Evolutionary conservation across 768 basidiomycete species (phyloP).

Genomic region (Daedaleopsis nitida): DNA sequence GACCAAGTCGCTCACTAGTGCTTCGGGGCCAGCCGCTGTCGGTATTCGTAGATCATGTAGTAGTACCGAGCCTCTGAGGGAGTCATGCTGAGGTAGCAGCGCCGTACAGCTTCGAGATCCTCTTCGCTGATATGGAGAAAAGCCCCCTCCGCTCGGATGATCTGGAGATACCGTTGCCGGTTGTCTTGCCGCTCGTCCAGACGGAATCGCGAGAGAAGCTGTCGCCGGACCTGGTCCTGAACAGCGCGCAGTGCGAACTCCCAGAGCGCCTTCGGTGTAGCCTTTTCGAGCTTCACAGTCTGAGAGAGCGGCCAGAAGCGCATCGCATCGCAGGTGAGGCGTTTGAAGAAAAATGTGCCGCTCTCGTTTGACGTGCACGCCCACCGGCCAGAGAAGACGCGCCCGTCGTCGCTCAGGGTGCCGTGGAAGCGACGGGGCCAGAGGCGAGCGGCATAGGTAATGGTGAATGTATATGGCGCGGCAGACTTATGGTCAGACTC

Average conservation of each 20-base stretch:
- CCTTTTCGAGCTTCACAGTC: constrained; percentile 14
- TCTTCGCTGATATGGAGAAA: not conserved
- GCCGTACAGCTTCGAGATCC: not conserved
- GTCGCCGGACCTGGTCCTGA: constrained; percentile 23
- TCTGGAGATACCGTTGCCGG: constrained; percentile 4
- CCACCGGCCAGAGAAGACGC: constrained; percentile 30
- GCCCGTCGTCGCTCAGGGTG: constrained; percentile 18
- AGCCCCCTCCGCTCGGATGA: constrained; percentile 1
- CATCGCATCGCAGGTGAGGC: constrained; percentile 29
- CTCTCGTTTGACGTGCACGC: constrained; percentile 14
- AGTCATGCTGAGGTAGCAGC: constrained; percentile 12
- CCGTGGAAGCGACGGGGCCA: constrained; percentile 28
- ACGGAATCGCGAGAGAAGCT: constrained; percentile 23
- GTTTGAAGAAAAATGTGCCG: constrained; percentile 31
- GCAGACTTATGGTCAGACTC: not conserved
- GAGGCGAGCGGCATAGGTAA: constrained; percentile 28
- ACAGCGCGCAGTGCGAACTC: constrained; percentile 32
- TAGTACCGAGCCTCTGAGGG: constrained; percentile 12
- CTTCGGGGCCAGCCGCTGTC: constrained; percentile 6
- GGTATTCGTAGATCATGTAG: constrained; percentile 10
- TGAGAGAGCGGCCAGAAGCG: constrained; percentile 31
- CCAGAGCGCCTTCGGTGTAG: constrained; percentile 34
- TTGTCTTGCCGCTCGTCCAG: constrained; percentile 4
- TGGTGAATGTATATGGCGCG: constrained; percentile 20
- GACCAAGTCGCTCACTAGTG: constrained; percentile 5